phyloP scores from a whole-genome alignment of 345 rosid genomes.

The Heritiera littoralis region DNA sequence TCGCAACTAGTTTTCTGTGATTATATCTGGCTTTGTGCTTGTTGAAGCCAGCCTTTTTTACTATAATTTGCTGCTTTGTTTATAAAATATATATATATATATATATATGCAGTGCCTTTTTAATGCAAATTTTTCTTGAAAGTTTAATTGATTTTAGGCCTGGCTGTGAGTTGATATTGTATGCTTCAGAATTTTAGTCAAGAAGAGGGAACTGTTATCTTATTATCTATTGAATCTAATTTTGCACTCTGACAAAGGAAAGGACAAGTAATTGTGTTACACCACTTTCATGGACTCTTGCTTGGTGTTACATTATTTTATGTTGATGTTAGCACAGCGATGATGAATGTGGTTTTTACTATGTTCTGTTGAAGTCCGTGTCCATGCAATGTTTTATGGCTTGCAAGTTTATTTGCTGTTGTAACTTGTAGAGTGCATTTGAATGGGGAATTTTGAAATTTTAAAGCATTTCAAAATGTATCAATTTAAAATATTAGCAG shows the following conservation, averaged over 20 bases:
- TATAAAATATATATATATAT: not conserved
- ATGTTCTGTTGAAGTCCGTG: not conserved
- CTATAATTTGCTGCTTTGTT: not conserved
- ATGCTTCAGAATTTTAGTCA: not conserved
- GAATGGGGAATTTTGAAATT: too few species aligned
- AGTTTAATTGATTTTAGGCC: not conserved
- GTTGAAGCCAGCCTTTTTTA: not conserved
- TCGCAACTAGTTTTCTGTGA: not conserved
- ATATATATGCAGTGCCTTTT: not conserved
- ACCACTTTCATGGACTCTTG: not conserved
- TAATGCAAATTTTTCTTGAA: not conserved
- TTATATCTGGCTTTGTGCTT: not conserved
- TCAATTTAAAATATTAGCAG: too few species aligned
- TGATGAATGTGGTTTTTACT: not conserved
- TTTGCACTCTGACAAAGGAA: not conserved
- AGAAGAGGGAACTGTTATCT: not conserved
- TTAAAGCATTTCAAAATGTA: too few species aligned
- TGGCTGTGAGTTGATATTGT: not conserved
- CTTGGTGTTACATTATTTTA: not conserved
- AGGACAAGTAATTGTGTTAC: slow-evolving; percentile 8
- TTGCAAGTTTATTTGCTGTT: slow-evolving; percentile 10
- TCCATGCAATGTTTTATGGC: not conserved
- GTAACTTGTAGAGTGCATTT: not conserved
- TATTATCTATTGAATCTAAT: not conserved
- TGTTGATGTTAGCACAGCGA: not conserved